phyloP scores from a whole-genome alignment of 148 eudicot genomes.

The Cornus controversa region DNA sequence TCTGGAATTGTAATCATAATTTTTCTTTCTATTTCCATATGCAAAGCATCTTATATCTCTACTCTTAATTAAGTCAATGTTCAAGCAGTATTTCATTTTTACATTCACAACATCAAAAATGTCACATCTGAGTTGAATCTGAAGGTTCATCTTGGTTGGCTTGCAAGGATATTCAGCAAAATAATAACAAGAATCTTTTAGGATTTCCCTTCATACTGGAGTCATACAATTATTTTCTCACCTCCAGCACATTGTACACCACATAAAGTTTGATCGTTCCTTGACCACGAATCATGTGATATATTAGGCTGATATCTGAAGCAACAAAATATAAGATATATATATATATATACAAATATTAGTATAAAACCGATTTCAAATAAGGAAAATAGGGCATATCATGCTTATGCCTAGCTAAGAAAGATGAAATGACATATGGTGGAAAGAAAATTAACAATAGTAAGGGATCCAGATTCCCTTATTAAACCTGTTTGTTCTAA shows the following conservation, averaged over 20 bases:
- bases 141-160: neutral
- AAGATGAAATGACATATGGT: neutral
- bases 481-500: conserved; percentile 71
- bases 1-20: neutral
- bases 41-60: neutral
- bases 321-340: conserved; percentile 17
- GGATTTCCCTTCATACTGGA: conserved; percentile 11
- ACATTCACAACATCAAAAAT: neutral
- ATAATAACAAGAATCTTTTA: neutral
- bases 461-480: conserved; percentile 9
- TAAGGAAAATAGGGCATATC: neutral
- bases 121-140: neutral
- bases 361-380: conserved; percentile 1
- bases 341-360: neutral
- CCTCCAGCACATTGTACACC: conserved; percentile 98
- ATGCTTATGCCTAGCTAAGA: neutral
- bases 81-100: neutral
- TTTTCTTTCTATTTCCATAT: neutral
- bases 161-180: neutral
- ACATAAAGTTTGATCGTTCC: conserved; percentile 92
- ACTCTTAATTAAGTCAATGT: neutral
- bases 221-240: conserved; percentile 23
- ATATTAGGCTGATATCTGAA: conserved; percentile 96
- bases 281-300: conserved; percentile 99
- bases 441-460: neutral